Conservation (phyloP, 495 filamentous ascomycete species). For the Aspergillus sparsus region DNA sequence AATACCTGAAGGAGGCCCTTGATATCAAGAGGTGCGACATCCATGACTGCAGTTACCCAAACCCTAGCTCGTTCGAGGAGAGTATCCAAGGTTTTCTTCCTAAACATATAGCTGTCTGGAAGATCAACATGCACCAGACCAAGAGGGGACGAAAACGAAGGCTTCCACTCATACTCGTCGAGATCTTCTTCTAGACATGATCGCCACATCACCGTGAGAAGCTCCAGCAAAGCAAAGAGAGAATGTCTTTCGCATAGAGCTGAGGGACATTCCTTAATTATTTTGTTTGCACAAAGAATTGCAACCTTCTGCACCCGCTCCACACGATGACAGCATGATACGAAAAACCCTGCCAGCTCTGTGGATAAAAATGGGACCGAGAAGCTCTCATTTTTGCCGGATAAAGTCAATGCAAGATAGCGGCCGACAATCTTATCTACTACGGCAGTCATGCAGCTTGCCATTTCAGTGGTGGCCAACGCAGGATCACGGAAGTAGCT, state of each 20-base stretch:
- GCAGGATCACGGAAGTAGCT: slow-evolving; percentile 91
- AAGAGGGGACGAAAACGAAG: slow-evolving; percentile 71
- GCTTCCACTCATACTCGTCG: slow-evolving; percentile 86
- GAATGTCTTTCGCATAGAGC: slow-evolving; percentile 86
- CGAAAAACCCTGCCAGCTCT: slow-evolving; percentile 81
- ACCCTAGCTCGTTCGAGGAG: slow-evolving; percentile 72
- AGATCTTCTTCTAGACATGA: slow-evolving; percentile 93
- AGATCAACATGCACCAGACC: slow-evolving; percentile 81
- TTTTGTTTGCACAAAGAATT: slow-evolving; percentile 74
- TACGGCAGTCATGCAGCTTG: slow-evolving; percentile 83
- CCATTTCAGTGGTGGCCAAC: slow-evolving; percentile 74
- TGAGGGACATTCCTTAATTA: slow-evolving; percentile 81
- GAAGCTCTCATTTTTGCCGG: slow-evolving; percentile 69
- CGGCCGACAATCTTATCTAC: slow-evolving; percentile 68
- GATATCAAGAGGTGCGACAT: slow-evolving; percentile 88
- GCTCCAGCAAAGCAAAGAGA: slow-evolving; percentile 86
- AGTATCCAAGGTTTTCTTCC: slow-evolving; percentile 73
- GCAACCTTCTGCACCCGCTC: slow-evolving; percentile 85
- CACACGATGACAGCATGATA: slow-evolving; percentile 88
- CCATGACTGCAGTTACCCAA: slow-evolving; percentile 79
- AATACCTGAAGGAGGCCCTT: slow-evolving; percentile 80
- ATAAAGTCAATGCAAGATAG: slow-evolving; percentile 71
- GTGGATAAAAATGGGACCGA: slow-evolving; percentile 83
- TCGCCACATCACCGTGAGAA: slow-evolving; percentile 89
- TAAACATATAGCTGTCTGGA: slow-evolving; percentile 82